phyloP scores from a whole-genome alignment of 2,329 filamentous ascomycete genomes.

The Pestalotiopsis fici region DNA sequence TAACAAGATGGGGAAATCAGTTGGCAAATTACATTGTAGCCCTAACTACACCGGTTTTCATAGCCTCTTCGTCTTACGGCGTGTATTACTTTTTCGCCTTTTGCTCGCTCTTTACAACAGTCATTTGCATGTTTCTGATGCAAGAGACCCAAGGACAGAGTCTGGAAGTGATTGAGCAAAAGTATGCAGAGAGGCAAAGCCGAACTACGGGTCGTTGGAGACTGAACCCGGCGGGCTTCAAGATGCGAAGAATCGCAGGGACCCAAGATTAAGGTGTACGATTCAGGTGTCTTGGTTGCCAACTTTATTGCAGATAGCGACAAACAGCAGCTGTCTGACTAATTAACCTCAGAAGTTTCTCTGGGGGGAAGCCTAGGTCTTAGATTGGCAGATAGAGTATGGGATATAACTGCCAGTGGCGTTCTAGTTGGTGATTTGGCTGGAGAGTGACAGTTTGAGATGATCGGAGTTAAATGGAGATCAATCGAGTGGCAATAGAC shows the following conservation, averaged over 20 bases:
- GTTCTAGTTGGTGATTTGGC: no score
- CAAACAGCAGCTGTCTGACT: no score
- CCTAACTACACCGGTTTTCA: slow-evolving; percentile 41
- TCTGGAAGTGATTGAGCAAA: slow-evolving; percentile 39
- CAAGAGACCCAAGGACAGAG: slow-evolving; percentile 41
- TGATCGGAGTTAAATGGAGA: no score
- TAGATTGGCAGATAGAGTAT: no score
- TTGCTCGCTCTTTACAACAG: slow-evolving; percentile 36
- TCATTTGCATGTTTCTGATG: slow-evolving; percentile 39
- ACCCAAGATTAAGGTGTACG: background rate
- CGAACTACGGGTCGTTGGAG: slow-evolving; percentile 12
- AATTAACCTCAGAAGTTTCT: no score
- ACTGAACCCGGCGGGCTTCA: background rate
- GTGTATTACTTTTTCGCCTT: slow-evolving; percentile 47
- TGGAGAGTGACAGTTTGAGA: no score
- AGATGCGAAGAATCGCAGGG: background rate
- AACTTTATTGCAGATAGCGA: no score
- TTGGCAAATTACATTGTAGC: slow-evolving; percentile 46
- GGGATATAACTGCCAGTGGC: no score
- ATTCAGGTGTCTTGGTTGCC: no score
- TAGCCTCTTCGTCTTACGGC: slow-evolving; percentile 39
- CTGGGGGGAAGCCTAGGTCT: no score
- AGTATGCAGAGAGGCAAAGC: slow-evolving; percentile 14
- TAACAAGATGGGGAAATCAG: slow-evolving; percentile 17
- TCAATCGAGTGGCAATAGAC: no score